These are phyloP conservation scores for Phylloboletellus chloephorus DNA, from an alignment of 1,284 basidiomycete species.

Conservation along the genomic window DNA sequence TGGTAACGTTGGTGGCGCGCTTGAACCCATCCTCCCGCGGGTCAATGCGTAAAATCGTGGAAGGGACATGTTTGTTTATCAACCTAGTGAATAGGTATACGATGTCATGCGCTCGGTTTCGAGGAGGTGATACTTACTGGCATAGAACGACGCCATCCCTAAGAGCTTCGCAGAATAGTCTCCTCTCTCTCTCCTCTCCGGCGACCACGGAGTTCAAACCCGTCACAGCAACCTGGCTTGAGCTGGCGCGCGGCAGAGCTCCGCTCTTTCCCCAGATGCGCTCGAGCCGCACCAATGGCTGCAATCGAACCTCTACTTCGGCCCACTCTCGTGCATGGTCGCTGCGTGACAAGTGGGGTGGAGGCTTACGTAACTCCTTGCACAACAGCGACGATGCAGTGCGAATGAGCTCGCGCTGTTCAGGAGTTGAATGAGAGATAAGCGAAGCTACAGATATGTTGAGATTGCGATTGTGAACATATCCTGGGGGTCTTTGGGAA, in stretches of 20 bases:
- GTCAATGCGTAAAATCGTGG: constrained; percentile 58
- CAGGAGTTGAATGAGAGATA: constrained; percentile 40
- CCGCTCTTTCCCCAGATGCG: constrained; percentile 61
- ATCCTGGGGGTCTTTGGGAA: constrained; percentile 39
- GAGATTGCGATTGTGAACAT: constrained; percentile 45
- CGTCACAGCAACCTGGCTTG: constrained; percentile 38
- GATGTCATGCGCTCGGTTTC: background rate
- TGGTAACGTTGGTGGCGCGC: constrained; percentile 63
- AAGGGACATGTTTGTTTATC: constrained; percentile 66
- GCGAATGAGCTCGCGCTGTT: constrained; percentile 60
- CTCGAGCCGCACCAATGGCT: constrained; percentile 59
- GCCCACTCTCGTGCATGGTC: constrained; percentile 56
- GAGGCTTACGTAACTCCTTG: constrained; percentile 57
- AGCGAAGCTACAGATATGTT: constrained; percentile 55
- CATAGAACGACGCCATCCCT: constrained; percentile 83
- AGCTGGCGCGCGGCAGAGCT: constrained; percentile 35
- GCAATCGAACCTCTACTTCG: constrained; percentile 65
- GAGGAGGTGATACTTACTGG: constrained; percentile 53
- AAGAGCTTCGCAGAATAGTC: constrained; percentile 66
- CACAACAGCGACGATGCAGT: constrained; percentile 56
- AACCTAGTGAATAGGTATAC: constrained; percentile 39
- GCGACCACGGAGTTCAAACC: constrained; percentile 36
- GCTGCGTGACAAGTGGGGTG: constrained; percentile 44
- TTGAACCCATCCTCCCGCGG: constrained; percentile 61
- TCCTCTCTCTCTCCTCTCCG: constrained; percentile 70